Percentiles rank a stretch among this genome's conserved stretches.
phyloP scores from a whole-genome alignment of 139 green algal species.

The Micromonas pusilla region DNA sequence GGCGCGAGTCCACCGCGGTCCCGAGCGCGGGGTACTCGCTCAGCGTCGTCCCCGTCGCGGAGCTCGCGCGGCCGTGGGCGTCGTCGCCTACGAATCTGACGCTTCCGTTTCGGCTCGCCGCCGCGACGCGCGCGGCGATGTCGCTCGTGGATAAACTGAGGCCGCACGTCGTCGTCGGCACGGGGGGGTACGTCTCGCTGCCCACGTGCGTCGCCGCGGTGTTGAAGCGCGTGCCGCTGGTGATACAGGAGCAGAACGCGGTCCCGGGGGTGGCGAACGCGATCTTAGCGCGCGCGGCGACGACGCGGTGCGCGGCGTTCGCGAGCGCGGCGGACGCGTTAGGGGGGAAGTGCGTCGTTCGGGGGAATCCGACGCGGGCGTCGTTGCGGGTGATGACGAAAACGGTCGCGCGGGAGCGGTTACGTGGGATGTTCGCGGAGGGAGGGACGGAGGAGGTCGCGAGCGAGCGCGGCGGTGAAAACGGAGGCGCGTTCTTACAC shows the following conservation, averaged over 20 bases:
- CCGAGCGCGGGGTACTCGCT: conserved; percentile 22
- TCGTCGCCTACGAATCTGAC: conserved; percentile 30
- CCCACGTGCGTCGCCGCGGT: conserved; percentile 39
- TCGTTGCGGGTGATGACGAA: background rate
- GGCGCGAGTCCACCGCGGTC: conserved; percentile 25
- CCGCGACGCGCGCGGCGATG: conserved; percentile 21
- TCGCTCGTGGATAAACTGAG: conserved; percentile 26
- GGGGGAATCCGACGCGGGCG: conserved; percentile 33
- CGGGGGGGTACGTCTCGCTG: conserved; percentile 36
- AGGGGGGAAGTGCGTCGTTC: conserved; percentile 1
- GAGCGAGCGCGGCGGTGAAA: too few relatives aligned
- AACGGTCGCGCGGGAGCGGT: background rate
- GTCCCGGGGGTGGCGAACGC: conserved; percentile 43
- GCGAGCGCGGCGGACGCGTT: conserved; percentile 34
- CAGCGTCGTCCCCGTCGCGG: conserved; percentile 29
- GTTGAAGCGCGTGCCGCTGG: conserved; percentile 33
- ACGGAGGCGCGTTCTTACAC: too few relatives aligned
- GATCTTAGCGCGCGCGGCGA: conserved; percentile 33
- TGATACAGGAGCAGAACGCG: conserved; percentile 51
- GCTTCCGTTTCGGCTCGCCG: conserved; percentile 32
- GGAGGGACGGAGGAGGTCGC: too few relatives aligned
- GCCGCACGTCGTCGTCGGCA: conserved; percentile 42
- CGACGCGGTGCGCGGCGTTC: conserved; percentile 40
- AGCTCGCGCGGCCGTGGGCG: conserved; percentile 21
- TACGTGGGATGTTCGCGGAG: background rate